Base-by-base conservation (phyloP, 352 stramenopile species). In the Labyrinthula sp. region DNA sequence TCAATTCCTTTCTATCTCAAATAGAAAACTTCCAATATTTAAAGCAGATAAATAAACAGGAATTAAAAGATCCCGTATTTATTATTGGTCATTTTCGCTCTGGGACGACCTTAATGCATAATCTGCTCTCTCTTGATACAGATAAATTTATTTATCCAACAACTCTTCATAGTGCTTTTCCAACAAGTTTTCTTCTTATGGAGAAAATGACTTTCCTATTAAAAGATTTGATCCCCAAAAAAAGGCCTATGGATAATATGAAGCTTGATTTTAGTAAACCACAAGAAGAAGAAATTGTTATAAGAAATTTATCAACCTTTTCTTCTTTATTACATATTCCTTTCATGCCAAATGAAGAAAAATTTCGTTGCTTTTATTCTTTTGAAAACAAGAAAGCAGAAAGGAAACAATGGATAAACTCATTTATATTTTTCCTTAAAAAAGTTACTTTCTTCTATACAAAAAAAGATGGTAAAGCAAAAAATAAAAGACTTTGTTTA, bases 161-260 rank as follows among this genome's bases (percentile, higher is more conserved):
- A 5, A 72, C 64, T 24, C 69, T 72, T 45, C 62, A 60, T 40
- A 45, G 59, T n/a, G 64, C 62, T 1, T 72, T 72, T 48, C 48
- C 62, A 17, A 40, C 34, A 33, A 58, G 40, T 21, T 68, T 69
- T 45, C 45, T 66, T 10, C 65, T 57, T 54, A 61, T 72, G 47
- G 62, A 69, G 57, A 17, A 14, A 5, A 40, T 54, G 10, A 69
- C 67, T 45, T 26, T 45, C 14, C 38, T 68, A 14, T 68, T 72
- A 38, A 15, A 33, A 2, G 20, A 38, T 15, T 33, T 62, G 3
- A 49, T 71, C 3, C 36, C 47, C 15, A 40, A 65, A 10, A 67
- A 27, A 24, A 48, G 64, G 8, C 64, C 64, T 10, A 71, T 71
- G 64, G 64, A 71, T 34, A 67, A 66, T 54, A 55, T 71, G 9